These are phyloP conservation scores for Vitis hybrid DNA, from an alignment of 177 flowering plant species.

Conservation along the genomic window DNA sequence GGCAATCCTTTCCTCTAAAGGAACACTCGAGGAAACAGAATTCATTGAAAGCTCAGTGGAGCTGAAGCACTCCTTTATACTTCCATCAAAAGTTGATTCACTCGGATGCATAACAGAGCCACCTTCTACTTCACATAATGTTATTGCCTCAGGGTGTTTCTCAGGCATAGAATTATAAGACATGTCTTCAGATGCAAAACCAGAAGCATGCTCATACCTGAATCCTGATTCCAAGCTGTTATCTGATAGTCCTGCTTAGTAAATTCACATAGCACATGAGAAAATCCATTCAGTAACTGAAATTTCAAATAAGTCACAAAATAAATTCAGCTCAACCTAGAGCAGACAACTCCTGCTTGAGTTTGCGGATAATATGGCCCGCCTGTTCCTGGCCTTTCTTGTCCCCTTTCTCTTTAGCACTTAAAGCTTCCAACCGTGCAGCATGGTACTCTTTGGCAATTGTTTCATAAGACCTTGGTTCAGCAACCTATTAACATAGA, in stretches of 20 bases:
- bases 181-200: constrained; percentile 15
- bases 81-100: constrained; percentile 29
- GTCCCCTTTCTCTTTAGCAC: constrained; percentile 75
- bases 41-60: constrained; percentile 16
- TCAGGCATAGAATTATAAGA: constrained; percentile 17
- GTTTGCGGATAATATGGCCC: constrained; percentile 65
- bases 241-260: constrained; percentile 66
- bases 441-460: constrained; percentile 67
- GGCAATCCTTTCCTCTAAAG: constrained; percentile 22
- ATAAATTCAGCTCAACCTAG: constrained; percentile 44
- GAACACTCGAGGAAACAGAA: constrained; percentile 14
- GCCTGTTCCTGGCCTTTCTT: constrained; percentile 72
- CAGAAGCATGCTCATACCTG: constrained; percentile 26
- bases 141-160: constrained; percentile 19
- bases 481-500: constrained; percentile 35
- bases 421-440: constrained; percentile 67
- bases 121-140: constrained; percentile 16
- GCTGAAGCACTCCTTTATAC: constrained; percentile 16
- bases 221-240: constrained; percentile 46
- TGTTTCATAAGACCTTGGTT: constrained; percentile 52
- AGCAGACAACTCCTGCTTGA: constrained; percentile 81
- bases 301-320: not conserved
- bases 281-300: constrained; percentile 1
- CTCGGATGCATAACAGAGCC: constrained; percentile 8
- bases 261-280: constrained; percentile 12